Evolutionary conservation across 2,329 filamentous ascomycete genomes (phyloP).

Genomic region (Penicillium brasilianum): DNA sequence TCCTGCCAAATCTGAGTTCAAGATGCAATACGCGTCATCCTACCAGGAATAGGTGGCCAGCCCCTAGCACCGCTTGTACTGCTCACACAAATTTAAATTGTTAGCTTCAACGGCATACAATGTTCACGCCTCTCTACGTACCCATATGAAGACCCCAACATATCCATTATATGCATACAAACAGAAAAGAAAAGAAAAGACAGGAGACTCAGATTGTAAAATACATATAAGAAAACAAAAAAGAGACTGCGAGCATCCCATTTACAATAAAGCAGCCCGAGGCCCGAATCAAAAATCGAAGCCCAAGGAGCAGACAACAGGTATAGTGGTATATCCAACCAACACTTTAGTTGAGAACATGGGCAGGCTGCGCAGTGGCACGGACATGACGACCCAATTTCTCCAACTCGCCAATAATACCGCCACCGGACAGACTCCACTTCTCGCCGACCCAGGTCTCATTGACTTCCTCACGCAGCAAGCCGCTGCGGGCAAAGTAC

Average conservation of each 20-base stretch:
- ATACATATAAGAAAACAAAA: constrained; percentile 34
- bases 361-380: constrained; percentile 17
- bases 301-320: constrained; percentile 18
- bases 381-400: constrained; percentile 55
- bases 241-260: constrained; percentile 30
- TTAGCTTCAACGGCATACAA: neutral
- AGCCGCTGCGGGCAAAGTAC: constrained; percentile 88
- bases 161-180: constrained; percentile 45
- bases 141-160: neutral
- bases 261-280: constrained; percentile 31
- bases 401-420: constrained; percentile 85
- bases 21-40: neutral
- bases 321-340: constrained; percentile 14
- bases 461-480: constrained; percentile 73
- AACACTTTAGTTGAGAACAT: constrained; percentile 21
- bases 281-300: constrained; percentile 2
- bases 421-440: constrained; percentile 81
- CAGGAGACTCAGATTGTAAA: constrained; percentile 36
- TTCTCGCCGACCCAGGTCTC: constrained; percentile 76
- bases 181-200: constrained; percentile 19
- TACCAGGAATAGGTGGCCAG: neutral
- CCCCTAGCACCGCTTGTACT: neutral
- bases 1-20: neutral
- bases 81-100: neutral
- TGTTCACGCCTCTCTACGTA: neutral